Percentiles rank a stretch among this genome's conserved stretches.
Evolutionary conservation across 2,329 filamentous ascomycete species (phyloP).

Genomic region (Phaeoacremonium minimum): DNA sequence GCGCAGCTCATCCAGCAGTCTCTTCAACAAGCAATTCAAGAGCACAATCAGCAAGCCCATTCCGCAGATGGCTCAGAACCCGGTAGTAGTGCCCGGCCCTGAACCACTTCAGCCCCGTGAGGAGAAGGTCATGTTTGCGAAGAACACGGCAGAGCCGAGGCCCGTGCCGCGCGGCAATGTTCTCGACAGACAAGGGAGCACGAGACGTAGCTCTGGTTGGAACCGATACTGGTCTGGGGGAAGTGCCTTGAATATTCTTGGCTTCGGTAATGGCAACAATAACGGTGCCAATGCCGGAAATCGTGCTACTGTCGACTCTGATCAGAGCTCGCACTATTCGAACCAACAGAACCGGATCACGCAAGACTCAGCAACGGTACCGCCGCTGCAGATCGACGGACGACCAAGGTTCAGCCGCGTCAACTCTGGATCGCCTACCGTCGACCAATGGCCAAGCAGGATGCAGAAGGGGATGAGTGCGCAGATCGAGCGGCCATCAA

Average conservation of each 20-base stretch:
- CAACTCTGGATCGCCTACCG: conserved; percentile 64
- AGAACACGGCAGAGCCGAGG: conserved; percentile 27
- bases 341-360: conserved; percentile 40
- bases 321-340: conserved; percentile 54
- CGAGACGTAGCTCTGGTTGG: conserved; percentile 67
- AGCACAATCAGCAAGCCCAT: conserved; percentile 59
- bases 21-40: conserved; percentile 62
- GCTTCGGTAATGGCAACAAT: conserved; percentile 42
- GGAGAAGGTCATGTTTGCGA: conserved; percentile 33
- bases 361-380: conserved; percentile 64
- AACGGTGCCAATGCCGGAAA: conserved; percentile 26
- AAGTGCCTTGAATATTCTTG: conserved; percentile 62
- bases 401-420: conserved; percentile 62
- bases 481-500: conserved; percentile 54
- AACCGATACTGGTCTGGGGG: conserved; percentile 75
- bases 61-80: conserved; percentile 31
- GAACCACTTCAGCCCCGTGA: conserved; percentile 29
- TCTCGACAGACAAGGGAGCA: conserved; percentile 31
- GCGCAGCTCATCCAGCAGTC: conserved; percentile 44
- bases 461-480: conserved; percentile 56
- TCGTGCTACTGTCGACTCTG: conserved; percentile 48
- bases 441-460: conserved; percentile 53
- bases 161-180: conserved; percentile 19
- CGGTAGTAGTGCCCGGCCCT: too few species aligned
- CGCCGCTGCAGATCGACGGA: conserved; percentile 61